phyloP scores from a whole-genome alignment of 1,284 basidiomycete genomes.

The Peniophora sp. region DNA sequence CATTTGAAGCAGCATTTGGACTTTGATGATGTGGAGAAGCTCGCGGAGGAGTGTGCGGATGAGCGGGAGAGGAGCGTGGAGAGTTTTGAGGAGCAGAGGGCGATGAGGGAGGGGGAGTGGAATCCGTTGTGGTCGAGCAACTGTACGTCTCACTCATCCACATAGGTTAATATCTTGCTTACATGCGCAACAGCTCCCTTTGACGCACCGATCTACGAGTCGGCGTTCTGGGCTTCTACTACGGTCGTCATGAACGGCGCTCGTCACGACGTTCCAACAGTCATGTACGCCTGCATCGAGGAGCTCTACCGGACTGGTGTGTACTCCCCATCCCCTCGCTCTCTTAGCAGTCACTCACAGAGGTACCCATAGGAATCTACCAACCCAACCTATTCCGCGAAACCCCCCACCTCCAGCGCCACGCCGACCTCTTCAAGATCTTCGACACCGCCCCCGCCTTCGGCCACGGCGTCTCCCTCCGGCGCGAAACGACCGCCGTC shows the following conservation, averaged over 20 bases:
- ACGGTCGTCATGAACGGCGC: conserved; percentile 40
- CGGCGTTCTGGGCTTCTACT: conserved; percentile 36
- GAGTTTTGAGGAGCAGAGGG: conserved; percentile 6
- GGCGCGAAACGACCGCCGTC: conserved; percentile 46
- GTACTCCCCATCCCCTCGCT: conserved; percentile 6
- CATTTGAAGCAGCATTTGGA: conserved; percentile 23
- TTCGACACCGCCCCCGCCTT: conserved; percentile 23
- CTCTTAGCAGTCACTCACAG: conserved; percentile 1
- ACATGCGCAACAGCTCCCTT: conserved; percentile 31
- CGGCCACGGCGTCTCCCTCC: conserved; percentile 23
- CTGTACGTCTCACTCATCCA: conserved; percentile 1
- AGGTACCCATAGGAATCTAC: conserved; percentile 28
- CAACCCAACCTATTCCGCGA: conserved; percentile 40
- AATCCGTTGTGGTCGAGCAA: background rate
- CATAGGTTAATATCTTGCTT: background rate
- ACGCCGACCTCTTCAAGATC: conserved; percentile 26
- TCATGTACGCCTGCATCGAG: conserved; percentile 49
- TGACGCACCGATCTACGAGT: conserved; percentile 37
- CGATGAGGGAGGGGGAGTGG: conserved; percentile 7
- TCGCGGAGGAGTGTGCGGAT: conserved; percentile 25
- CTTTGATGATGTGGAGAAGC: conserved; percentile 28
- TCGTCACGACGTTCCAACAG: conserved; percentile 44
- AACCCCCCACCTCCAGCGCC: conserved; percentile 24
- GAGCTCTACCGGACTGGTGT: conserved; percentile 51
- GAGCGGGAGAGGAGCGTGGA: conserved; percentile 17